These are phyloP conservation scores for Yamadazyma sp. DNA, from an alignment of 805 yeast species.

Conservation along the genomic window DNA sequence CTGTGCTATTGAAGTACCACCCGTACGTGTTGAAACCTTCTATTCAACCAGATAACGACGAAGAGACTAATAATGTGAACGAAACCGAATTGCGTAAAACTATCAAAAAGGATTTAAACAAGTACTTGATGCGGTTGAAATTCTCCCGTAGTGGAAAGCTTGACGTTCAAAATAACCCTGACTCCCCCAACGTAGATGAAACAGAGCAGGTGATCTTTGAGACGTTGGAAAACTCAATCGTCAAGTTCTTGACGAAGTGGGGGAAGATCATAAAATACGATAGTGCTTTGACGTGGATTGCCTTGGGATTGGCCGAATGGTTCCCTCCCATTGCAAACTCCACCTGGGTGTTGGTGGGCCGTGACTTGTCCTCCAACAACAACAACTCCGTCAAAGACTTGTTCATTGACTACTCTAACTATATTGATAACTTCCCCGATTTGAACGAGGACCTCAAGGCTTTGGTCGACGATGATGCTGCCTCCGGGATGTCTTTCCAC, in stretches of 20 bases:
- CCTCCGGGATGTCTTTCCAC: constrained; percentile 50
- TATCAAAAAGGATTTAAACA: constrained; percentile 57
- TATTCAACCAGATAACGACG: constrained; percentile 56
- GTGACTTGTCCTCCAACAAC: constrained; percentile 36
- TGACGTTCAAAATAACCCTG: not conserved
- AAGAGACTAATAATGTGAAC: constrained; percentile 4
- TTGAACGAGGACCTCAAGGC: constrained; percentile 23
- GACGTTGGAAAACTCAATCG: constrained; percentile 57
- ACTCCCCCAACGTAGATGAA: constrained; percentile 25
- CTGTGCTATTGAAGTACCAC: constrained; percentile 73
- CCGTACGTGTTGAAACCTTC: constrained; percentile 82
- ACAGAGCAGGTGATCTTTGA: constrained; percentile 46
- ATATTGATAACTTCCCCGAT: constrained; percentile 30
- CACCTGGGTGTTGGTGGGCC: constrained; percentile 54
- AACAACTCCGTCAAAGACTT: constrained; percentile 32
- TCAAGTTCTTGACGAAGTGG: constrained; percentile 73
- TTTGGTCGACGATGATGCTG: constrained; percentile 23
- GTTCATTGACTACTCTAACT: constrained; percentile 39
- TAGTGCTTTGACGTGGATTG: constrained; percentile 83
- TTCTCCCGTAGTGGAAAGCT: constrained; percentile 12
- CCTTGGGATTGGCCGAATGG: constrained; percentile 88
- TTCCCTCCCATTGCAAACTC: constrained; percentile 62
- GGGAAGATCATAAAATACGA: constrained; percentile 75
- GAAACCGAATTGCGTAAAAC: constrained; percentile 28
- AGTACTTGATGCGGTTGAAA: constrained; percentile 54